A percentile compares a stretch with the other conserved stretches of the same genome.
Evolutionary conservation across 495 filamentous ascomycete species (phyloP).

Genomic region (Aspergillus taichungensis): DNA sequence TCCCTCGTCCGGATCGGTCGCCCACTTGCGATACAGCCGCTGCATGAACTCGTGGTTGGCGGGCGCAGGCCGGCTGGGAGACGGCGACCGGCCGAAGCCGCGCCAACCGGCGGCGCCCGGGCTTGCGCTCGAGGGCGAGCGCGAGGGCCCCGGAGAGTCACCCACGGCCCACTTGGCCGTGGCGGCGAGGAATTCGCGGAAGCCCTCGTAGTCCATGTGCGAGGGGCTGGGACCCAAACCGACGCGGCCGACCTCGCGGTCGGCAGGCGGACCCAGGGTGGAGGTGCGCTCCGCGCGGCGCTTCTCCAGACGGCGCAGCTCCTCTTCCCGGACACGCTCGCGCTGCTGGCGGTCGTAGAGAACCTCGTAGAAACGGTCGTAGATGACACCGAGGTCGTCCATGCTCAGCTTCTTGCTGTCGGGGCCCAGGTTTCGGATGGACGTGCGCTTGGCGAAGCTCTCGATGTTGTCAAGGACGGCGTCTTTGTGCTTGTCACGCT

Average conservation of each 20-base stretch:
- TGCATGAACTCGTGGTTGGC: conserved; percentile 94
- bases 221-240: conserved; percentile 81
- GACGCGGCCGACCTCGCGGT: conserved; percentile 59
- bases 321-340: conserved; percentile 64
- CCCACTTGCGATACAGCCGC: conserved; percentile 83
- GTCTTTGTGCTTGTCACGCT: conserved; percentile 85
- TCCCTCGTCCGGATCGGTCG: conserved; percentile 61
- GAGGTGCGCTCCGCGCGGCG: conserved; percentile 45
- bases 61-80: conserved; percentile 71
- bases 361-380: conserved; percentile 85
- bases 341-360: conserved; percentile 86
- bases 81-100: conserved; percentile 52
- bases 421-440: conserved; percentile 88
- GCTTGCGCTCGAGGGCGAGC: conserved; percentile 44
- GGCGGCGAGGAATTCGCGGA: conserved; percentile 83
- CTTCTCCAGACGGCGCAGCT: conserved; percentile 51
- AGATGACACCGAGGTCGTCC: conserved; percentile 79
- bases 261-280: conserved; percentile 29
- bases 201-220: conserved; percentile 93
- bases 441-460: conserved; percentile 92
- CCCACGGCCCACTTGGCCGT: conserved; percentile 87
- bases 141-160: conserved; percentile 56
- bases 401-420: conserved; percentile 83
- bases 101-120: conserved; percentile 43
- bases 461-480: conserved; percentile 89